A percentile compares a stretch with the other conserved stretches of the same genome.
These are phyloP conservation scores for Sporothrix mexicana DNA, from an alignment of 2,329 filamentous ascomycete species.

Conservation along the genomic window DNA sequence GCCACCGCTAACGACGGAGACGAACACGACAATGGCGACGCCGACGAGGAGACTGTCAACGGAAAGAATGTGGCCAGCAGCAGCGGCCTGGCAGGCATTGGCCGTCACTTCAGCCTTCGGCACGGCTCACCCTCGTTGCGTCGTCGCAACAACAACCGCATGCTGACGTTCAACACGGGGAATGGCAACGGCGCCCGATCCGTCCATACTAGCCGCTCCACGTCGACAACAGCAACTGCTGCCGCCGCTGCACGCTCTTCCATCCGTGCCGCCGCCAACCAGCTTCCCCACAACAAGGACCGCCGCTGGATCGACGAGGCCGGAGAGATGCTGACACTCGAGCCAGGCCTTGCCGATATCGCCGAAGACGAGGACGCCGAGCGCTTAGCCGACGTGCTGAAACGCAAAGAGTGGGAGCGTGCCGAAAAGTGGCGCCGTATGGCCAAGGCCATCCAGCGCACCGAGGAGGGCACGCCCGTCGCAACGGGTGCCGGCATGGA, in stretches of 20 bases:
- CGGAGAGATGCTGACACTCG: conserved; percentile 68
- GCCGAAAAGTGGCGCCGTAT: conserved; percentile 72
- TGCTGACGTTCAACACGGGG: not conserved
- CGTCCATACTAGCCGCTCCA: conserved; percentile 57
- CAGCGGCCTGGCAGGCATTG: conserved; percentile 10
- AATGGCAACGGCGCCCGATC: conserved; percentile 62
- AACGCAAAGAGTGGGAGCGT: conserved; percentile 66
- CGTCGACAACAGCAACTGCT: conserved; percentile 45
- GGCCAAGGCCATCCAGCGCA: conserved; percentile 60
- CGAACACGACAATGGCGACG: conserved; percentile 48
- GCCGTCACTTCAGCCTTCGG: conserved; percentile 20
- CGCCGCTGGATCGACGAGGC: conserved; percentile 68
- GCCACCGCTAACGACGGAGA: not conserved
- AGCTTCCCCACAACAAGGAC: conserved; percentile 66
- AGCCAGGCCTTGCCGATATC: conserved; percentile 62
- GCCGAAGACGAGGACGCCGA: conserved; percentile 61
- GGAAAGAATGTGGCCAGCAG: not conserved
- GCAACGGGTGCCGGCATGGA: conserved; percentile 54
- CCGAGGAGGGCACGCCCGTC: conserved; percentile 47
- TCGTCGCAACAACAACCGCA: not conserved
- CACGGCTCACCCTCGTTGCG: not conserved
- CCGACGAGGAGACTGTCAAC: conserved; percentile 41
- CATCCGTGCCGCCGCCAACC: conserved; percentile 63
- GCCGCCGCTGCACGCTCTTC: conserved; percentile 58
- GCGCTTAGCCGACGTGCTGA: conserved; percentile 60